phyloP scores from a whole-genome alignment of 441 rosid genomes.

The Dalechampia spathulata region DNA sequence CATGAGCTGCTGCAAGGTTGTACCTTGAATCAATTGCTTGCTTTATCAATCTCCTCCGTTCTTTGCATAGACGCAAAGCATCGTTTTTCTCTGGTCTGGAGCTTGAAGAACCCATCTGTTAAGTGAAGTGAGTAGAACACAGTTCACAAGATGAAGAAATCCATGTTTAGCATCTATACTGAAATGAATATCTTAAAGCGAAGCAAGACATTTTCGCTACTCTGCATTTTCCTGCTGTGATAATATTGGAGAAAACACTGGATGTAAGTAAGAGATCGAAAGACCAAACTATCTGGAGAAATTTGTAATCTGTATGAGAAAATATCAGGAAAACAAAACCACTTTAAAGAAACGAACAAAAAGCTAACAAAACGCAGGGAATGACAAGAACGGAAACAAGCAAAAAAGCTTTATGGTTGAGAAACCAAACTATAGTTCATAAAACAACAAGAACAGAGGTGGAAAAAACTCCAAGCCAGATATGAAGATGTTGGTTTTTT shows the following conservation, averaged over 20 bases:
- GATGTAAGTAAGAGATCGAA: too few relatives aligned
- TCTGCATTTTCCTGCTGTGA: too few relatives aligned
- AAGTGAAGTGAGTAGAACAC: conserved; percentile 15
- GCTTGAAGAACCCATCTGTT: conserved; percentile 63
- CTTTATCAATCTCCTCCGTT: conserved; percentile 60
- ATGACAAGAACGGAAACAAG: background rate
- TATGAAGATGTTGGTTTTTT: background rate
- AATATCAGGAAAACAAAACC: background rate
- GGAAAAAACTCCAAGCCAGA: background rate
- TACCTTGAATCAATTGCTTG: conserved; percentile 77
- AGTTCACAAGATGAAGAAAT: conserved; percentile 23
- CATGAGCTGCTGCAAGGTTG: conserved; percentile 83
- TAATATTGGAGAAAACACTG: too few relatives aligned
- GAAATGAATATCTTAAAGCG: too few relatives aligned
- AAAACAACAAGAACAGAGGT: background rate
- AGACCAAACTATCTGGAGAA: too few relatives aligned
- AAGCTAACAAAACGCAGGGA: background rate
- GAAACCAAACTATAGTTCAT: conserved; percentile 7
- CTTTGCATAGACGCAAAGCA: conserved; percentile 68
- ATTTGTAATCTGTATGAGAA: too few relatives aligned
- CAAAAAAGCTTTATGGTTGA: conserved; percentile 4
- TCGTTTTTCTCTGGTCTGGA: conserved; percentile 57
- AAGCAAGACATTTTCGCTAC: too few relatives aligned
- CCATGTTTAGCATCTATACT: conserved; percentile 3
- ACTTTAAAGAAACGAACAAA: background rate